phyloP scores from a whole-genome alignment of 2,329 filamentous ascomycete genomes.

The Xylariaceae sp. region DNA sequence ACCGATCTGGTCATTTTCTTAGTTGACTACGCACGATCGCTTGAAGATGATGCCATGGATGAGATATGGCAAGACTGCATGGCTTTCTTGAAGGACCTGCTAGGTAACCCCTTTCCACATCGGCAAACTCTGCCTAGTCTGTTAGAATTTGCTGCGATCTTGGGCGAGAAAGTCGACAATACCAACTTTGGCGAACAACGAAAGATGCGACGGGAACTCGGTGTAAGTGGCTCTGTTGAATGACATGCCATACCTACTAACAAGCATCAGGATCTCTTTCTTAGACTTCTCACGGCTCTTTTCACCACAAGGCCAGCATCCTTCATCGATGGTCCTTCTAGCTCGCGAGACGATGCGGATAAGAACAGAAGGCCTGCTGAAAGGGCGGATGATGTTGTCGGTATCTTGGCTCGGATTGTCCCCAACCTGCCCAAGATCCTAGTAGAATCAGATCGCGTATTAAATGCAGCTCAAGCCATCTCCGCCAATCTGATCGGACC shows the following conservation, averaged over 20 bases:
- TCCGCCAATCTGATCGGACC: slow-evolving; percentile 80
- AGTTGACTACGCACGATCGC: slow-evolving; percentile 80
- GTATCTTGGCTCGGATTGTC: slow-evolving; percentile 73
- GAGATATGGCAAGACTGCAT: slow-evolving; percentile 97
- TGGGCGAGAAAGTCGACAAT: slow-evolving; percentile 95
- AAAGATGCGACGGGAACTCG: slow-evolving; percentile 85
- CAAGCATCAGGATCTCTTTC: slow-evolving; percentile 70
- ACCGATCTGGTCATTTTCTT: slow-evolving; percentile 83
- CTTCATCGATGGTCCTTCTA: slow-evolving; percentile 54
- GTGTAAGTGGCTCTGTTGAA: slow-evolving; percentile 51
- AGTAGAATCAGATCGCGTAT: slow-evolving; percentile 78
- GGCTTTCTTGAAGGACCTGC: slow-evolving; percentile 80
- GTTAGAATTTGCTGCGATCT: slow-evolving; percentile 80
- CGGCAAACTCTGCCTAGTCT: slow-evolving; percentile 82
- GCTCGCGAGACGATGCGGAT: slow-evolving; percentile 35
- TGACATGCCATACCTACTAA: slow-evolving; percentile 24
- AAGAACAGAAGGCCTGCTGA: slow-evolving; percentile 37
- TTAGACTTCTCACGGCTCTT: slow-evolving; percentile 83
- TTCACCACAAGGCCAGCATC: slow-evolving; percentile 84
- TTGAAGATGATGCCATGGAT: slow-evolving; percentile 96
- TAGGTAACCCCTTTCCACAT: slow-evolving; percentile 92
- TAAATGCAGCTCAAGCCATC: slow-evolving; percentile 73
- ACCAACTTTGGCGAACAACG: slow-evolving; percentile 94
- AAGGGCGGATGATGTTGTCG: slow-evolving; percentile 70
- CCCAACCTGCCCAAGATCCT: slow-evolving; percentile 79